Percentiles rank a stretch among this genome's conserved stretches.
These are phyloP conservation scores for Yamadazyma spencermartinsiae DNA, from an alignment of 1,139 yeast species.

Conservation along the genomic window DNA sequence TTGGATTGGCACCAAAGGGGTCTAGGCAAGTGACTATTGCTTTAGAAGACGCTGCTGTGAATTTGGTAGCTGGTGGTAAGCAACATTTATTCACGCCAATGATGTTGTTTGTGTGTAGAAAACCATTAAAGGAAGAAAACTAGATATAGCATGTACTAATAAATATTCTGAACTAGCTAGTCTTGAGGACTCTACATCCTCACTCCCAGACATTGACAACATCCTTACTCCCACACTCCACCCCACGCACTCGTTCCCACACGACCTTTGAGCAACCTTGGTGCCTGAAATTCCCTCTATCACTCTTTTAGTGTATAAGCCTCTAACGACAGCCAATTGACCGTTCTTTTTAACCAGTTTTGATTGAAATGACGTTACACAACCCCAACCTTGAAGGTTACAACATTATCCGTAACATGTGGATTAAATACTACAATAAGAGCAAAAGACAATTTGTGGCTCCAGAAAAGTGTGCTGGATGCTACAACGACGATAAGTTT, in stretches of 20 bases:
- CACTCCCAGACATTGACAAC: background rate
- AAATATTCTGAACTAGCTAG: too few relatives aligned
- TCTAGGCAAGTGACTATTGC: conserved; percentile 89
- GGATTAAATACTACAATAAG: conserved; percentile 50
- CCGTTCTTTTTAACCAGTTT: background rate
- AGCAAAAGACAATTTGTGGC: conserved; percentile 43
- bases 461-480: conserved; percentile 45
- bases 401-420: conserved; percentile 41
- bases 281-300: background rate
- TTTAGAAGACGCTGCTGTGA: conserved; percentile 95
- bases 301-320: too few relatives aligned
- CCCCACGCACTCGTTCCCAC: background rate
- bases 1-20: conserved; percentile 93
- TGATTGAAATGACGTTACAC: conserved; percentile 22
- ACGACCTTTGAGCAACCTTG: background rate
- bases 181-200: too few relatives aligned
- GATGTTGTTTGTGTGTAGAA: conserved; percentile 87
- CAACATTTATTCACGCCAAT: conserved; percentile 90
- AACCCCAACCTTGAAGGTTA: conserved; percentile 57
- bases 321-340: background rate
- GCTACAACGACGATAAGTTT: conserved; percentile 55
- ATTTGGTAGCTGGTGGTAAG: conserved; percentile 91
- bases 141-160: background rate
- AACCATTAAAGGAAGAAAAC: conserved; percentile 48
- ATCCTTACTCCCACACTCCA: background rate